Evolutionary conservation across 179 eudicot genomes (phyloP), one percentile per base, ranked within the genome.

Genomic region (Silene coronaria): DNA sequence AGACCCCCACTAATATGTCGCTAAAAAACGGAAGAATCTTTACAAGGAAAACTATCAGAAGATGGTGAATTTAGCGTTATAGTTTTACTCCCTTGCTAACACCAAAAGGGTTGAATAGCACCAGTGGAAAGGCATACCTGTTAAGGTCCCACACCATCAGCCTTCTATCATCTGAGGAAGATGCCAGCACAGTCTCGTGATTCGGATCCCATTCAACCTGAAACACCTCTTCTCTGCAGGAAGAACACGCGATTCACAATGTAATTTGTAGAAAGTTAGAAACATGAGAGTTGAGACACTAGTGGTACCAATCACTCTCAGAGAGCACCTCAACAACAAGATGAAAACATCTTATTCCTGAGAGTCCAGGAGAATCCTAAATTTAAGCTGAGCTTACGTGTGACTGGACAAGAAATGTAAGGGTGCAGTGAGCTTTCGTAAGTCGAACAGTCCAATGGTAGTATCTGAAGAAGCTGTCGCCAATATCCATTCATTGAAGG

Each of bases 141-240:
- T 82, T 92, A 76, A 95, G 92, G 86, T 94, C 98, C 98, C 98
- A 94, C 79, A 92, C 96, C 97, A 92, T 94, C 86, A 94, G 80
- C 78, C 98, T 89, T 77, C 98, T 87, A 77, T 94, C 98, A 79
- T 82, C 96, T 72, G 96, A 92, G 60, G 97, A 89, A 32, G 98
- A 94, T 38, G 98, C 96, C 79, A 94, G 76, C 46, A 94, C 88
- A 42, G 96, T 90, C 80, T 94, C 98, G 75, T 94, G 98, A 82
- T 92, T 87, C 10, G 98, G 98, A 87, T 94, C 95, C 98, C 98
- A 94, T 71, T 94, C 98, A 65, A 94, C 97, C 86, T 94, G 97
- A 80, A 94, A 94, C 48, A 92, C 98, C 78, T 88, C 96, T 76
- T 94, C 96, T 42, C 98, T 94, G 91, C 53, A 63, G 27, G 34